These are phyloP conservation scores for Paramecium bursaria DNA, from an alignment of 73 alveolate genomes.

Conservation along the genomic window DNA sequence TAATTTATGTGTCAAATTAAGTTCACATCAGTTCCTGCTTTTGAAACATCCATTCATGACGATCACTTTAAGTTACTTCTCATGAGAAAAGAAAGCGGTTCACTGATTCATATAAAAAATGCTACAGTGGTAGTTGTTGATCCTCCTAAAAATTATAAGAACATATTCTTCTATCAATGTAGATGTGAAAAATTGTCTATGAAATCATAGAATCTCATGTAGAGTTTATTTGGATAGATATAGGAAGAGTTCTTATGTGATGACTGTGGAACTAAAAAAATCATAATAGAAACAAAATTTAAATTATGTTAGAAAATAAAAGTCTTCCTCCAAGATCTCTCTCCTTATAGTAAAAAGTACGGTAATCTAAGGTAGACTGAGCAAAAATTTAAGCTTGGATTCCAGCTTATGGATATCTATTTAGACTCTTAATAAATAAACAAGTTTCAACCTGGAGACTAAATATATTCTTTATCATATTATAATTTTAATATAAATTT, in stretches of 20 bases:
- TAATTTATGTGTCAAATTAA: slow-evolving; percentile 35
- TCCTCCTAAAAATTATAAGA: slow-evolving; percentile 36
- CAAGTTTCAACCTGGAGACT: slow-evolving; percentile 1
- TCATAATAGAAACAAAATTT: slow-evolving; percentile 25
- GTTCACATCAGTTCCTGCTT: slow-evolving; percentile 33
- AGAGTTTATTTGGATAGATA: not conserved
- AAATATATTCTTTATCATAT: slow-evolving; percentile 29
- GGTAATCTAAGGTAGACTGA: slow-evolving; percentile 3
- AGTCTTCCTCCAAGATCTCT: slow-evolving; percentile 32
- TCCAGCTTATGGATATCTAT: slow-evolving; percentile 27
- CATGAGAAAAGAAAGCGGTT: slow-evolving; percentile 32
- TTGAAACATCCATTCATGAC: slow-evolving; percentile 41
- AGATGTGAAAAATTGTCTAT: slow-evolving; percentile 32
- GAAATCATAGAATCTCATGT: slow-evolving; percentile 8
- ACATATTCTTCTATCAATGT: slow-evolving; percentile 11
- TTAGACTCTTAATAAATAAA: slow-evolving; percentile 25
- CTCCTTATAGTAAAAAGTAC: slow-evolving; percentile 26
- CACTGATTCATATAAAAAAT: slow-evolving; percentile 27
- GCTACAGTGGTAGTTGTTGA: slow-evolving; percentile 16
- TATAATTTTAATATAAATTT: slow-evolving; percentile 12
- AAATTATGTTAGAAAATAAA: slow-evolving; percentile 13
- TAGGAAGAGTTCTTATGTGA: not conserved
- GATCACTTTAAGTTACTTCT: slow-evolving; percentile 7
- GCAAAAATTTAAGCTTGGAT: not conserved
- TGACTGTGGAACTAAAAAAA: not conserved